Base-by-base conservation (phyloP, 805 yeast species). In the Candida anglica region DNA sequence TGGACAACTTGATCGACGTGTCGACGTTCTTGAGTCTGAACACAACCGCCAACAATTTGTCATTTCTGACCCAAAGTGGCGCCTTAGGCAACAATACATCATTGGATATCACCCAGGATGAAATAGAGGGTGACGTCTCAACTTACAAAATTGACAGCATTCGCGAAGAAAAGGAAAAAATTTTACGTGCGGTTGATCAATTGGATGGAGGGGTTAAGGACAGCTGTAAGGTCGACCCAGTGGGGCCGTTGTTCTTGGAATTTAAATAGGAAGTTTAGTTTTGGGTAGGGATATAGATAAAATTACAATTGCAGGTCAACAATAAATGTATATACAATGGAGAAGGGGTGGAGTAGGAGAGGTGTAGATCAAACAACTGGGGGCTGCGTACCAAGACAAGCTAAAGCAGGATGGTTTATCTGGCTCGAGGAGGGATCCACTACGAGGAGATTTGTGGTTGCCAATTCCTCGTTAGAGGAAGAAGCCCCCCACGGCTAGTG, bases 1-100 rank as follows among this genome's bases (percentile, higher is more conserved):
- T 46, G 19, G 66, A 62, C 17, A 56, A 58, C 22, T 50, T 63
- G 26, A 62, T 63, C 13, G 68, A 63, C 36, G 65, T 61, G 6
- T 52, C 65, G 9, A 49, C 64, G 9, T 63, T 63, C 29, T 43
- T 60, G 21, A 45, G 43, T 25, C 37, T 37, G 16, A 41, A 30
- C 16, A 36, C 33, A 15, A 28, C 39, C 5, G 15, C 24, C 25
- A 27, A 28, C 18, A 29, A 27, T 21, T n/a, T 29, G 10, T 32
- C 30, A 28, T 29, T 19, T 37, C 27, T 25, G 27, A 25, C 8
- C 27, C 14, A 31, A 18, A 33, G 37, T 28, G 23, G 11, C 23
- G 10, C 23, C 10, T 9, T 11, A 21, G 23, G 11, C 23, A 21
- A 11, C 9, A 9, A 21, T 21, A n/a, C n/a, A n/a, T n/a, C n/a